Evolutionary conservation across 192 early-diverging fungal species (phyloP).

Genomic region (Gonapodya sp.): DNA sequence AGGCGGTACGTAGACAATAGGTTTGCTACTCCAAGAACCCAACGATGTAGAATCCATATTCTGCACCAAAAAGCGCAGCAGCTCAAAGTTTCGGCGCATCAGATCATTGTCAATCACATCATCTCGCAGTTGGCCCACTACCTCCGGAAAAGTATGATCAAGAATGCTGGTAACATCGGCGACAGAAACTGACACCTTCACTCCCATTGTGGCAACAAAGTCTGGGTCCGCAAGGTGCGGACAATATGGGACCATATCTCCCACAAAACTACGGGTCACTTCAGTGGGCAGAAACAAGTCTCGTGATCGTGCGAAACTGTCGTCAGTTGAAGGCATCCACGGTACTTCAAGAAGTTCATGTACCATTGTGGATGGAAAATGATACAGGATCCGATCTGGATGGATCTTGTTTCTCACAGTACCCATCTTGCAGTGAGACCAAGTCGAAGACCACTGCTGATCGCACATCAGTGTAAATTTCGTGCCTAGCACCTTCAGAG

Average conservation of each 20-base stretch:
- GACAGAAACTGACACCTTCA: not conserved
- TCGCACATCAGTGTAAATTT: not conserved
- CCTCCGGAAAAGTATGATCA: not conserved
- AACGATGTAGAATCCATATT: not conserved
- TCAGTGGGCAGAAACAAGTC: not conserved
- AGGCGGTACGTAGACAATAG: not conserved
- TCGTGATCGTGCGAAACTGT: not conserved
- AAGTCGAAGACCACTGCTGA: not conserved
- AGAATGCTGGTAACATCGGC: not conserved
- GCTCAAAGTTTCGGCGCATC: not conserved
- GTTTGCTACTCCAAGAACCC: not conserved
- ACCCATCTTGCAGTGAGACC: not conserved
- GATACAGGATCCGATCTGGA: not conserved
- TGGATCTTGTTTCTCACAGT: not conserved
- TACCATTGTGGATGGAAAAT: not conserved
- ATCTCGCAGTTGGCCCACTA: not conserved
- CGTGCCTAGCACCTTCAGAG: not conserved
- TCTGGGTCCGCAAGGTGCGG: not conserved
- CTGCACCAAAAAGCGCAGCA: not conserved
- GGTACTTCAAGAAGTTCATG: not conserved
- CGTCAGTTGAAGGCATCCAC: not conserved
- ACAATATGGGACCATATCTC: not conserved
- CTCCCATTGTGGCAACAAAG: not conserved
- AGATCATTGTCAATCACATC: not conserved
- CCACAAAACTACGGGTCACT: not conserved